Evolutionary conservation across 768 basidiomycete genomes (phyloP), one percentile per base, ranked within the genome.

Genomic region (Chlorophyllum brunneum): DNA sequence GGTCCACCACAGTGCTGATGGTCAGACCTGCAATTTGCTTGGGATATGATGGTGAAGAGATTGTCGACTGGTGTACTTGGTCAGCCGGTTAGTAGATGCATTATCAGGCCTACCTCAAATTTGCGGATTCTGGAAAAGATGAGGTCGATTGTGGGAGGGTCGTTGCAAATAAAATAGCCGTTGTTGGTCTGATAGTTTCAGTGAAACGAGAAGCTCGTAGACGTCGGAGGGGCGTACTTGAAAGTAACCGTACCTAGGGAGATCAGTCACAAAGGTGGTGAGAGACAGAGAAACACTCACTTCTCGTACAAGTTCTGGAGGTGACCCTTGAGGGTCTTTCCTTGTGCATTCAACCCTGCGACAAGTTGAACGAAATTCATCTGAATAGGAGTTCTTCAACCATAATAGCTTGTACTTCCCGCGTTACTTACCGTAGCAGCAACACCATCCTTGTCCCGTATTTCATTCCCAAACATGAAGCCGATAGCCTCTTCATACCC

Each of bases 401-500:
- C 44, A 40, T 18, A 7, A 20, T 2, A 7, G 27, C 22, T 29
- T 13, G 16, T 34, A 18, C 1, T 20, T 24, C 26, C 37, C 15
- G 20, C 33, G 27, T 2, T 31, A 60, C 67, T 59, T 59, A 92
- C 92, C 20, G 85, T 82, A 4, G 91, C 90, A 44, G 87, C 79
- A 46, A 95, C 81, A 2, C 92, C 92, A 63, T 95, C 92, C 64
- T 95, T 95, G 64, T 95, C 92, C 30, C 87, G 76, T 58, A 94
- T 80, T 23, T 82, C 72, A 11, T 79, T 71, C 23, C 89, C 88
- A 65, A 92, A 83, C 90, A 93, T 93, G 63, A 81, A 95, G 2
- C 92, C 92, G 49, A 95, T 93, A 1, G 93, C 92, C 67, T 95
- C 92, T 62, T 95, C 92, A 61, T 95, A 95, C 8, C 85, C 90